Base-by-base conservation (phyloP, 75 land plant genomes). In the Picea glauca region DNA sequence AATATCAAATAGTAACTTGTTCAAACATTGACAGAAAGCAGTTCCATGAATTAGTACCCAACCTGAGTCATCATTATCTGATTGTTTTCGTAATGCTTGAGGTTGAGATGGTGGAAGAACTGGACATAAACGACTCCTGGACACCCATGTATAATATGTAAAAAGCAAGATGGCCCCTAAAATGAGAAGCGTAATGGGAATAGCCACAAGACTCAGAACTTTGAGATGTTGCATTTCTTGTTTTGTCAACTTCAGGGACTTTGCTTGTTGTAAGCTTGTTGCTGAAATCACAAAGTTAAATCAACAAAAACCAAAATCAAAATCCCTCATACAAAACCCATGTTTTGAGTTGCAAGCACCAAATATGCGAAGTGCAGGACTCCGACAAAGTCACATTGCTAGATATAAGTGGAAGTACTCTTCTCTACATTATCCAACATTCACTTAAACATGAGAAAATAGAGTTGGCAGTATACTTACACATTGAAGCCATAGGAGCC, bases 161-260 rank as follows among this genome's bases (percentile, higher is more conserved):
- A 38, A 70, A n/a, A 70, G 74, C 56, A 70, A n/a, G 56, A 70
- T 70, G 74, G 14, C 54, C 43, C 74, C 74, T 40, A 70, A 20
- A 70, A 70, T 43, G 50, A 70, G 43, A 2, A 12, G 46, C n/a
- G 13, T 26, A 70, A 43, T 9, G 8, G 35, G 11, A 46, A 38
- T 70, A 43, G 50, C 74, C 46, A 43, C 74, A 38, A 70, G 26
- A 26, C 43, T 43, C 43, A 70, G 23, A 20, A 43, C 21, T 70
- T 20, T 70, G 74, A 43, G 50, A 40, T 70, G 54, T 21, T 70
- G 74, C 9, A 20, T 70, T 43, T 70, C 74, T 20, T 70, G 74
- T 43, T 3, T 43, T 26, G 32, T 23, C 13, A 35, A 63, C 66
- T 11, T 31, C n/a, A 46, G 14, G 12, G 74, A 18, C 40, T 70